Evolutionary conservation across 2,329 filamentous ascomycete species (phyloP).

Genomic region (Biscogniauxia mediterranea): DNA sequence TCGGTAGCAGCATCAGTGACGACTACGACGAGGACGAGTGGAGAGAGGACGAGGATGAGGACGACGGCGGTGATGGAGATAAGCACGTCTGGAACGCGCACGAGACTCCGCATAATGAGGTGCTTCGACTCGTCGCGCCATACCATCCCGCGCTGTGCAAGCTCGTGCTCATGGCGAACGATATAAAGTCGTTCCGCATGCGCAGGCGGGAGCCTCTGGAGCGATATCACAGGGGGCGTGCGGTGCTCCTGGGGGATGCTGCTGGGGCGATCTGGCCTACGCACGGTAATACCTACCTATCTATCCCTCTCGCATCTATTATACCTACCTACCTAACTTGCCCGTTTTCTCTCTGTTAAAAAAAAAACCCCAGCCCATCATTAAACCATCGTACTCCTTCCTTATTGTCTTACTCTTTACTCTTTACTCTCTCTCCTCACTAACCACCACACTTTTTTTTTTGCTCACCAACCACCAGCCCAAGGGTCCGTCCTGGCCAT

Average conservation of each 20-base stretch:
- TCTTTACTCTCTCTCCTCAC: no score
- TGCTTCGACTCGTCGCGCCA: slow-evolving; percentile 4
- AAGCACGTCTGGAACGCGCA: not conserved
- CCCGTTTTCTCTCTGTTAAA: no score
- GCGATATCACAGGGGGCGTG: slow-evolving; percentile 7
- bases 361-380: no score
- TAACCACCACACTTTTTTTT: not conserved
- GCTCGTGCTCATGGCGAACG: slow-evolving; percentile 7
- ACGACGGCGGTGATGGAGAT: not conserved
- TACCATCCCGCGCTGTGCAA: slow-evolving; percentile 11
- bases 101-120: not conserved
- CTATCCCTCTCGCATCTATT: no score
- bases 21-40: not conserved
- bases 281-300: slow-evolving; percentile 1
- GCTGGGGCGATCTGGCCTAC: slow-evolving; percentile 12
- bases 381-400: no score
- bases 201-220: slow-evolving; percentile 9
- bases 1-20: not conserved
- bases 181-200: slow-evolving; percentile 11
- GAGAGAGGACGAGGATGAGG: not conserved
- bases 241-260: slow-evolving; percentile 15
- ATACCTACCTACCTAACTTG: no score
- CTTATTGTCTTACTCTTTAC: no score
- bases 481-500: not conserved
- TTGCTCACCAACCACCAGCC: not conserved